phyloP scores from a whole-genome alignment of 1,284 basidiomycete genomes.

The Leccinum proliferum region DNA sequence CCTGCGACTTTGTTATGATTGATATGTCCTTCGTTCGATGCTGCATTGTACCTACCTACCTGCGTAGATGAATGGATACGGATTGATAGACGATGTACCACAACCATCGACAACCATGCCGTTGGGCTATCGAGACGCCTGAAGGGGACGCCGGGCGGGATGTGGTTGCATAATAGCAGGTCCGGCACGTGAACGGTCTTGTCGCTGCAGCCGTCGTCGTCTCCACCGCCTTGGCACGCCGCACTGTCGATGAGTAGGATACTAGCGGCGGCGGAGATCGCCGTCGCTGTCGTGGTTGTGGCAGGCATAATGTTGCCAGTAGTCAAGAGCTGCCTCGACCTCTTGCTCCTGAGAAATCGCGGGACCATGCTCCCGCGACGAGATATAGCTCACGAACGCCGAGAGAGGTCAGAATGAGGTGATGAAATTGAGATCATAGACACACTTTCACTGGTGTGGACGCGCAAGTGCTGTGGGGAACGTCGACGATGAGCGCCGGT shows the following conservation, averaged over 20 bases:
- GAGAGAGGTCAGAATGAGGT: too few species aligned
- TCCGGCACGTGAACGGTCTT: constrained; percentile 7
- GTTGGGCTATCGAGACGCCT: constrained; percentile 18
- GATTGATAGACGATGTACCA: too few species aligned
- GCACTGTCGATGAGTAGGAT: constrained; percentile 19
- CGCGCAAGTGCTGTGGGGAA: too few species aligned
- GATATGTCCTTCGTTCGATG: too few species aligned
- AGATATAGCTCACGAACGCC: not conserved
- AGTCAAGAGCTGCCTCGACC: constrained; percentile 10
- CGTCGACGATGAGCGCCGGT: too few species aligned
- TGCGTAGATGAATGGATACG: too few species aligned
- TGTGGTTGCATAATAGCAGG: constrained; percentile 18
- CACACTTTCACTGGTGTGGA: too few species aligned
- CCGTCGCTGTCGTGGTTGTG: constrained; percentile 2
- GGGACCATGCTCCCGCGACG: constrained; percentile 14
- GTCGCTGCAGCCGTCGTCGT: not conserved
- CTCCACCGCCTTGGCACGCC: constrained; percentile 3
- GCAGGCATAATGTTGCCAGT: not conserved
- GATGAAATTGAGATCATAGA: too few species aligned
- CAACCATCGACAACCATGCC: too few species aligned
- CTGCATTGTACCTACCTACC: too few species aligned
- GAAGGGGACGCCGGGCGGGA: constrained; percentile 18
- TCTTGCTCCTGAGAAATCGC: constrained; percentile 14
- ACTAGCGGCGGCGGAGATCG: not conserved
- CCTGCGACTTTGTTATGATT: too few species aligned